Evolutionary conservation across 768 basidiomycete species (phyloP), one percentile per base, ranked within the genome.

Genomic region (Suillus hirtellus): DNA sequence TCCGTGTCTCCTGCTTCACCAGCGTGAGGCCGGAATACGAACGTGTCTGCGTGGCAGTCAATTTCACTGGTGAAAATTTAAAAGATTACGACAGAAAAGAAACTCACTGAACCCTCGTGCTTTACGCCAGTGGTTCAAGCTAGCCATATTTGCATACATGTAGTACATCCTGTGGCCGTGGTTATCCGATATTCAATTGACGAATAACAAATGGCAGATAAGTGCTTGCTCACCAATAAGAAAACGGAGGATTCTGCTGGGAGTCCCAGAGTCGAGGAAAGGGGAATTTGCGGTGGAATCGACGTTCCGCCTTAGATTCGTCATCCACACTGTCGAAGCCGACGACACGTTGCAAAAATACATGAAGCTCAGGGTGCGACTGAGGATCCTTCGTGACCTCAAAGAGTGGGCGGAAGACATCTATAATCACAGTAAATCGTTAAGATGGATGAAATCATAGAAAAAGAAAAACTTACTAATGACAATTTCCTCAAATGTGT

Each of bases 271-370:
- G 79, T 46, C 85, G 83, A 2, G 97, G 96, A 66, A 90, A 93
- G 0, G 96, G 96, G 79, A 92, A 97, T 73, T 97, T 99, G 70
- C 89, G 90, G 72, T 97, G 91, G 52, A 97, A 88, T 34, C 97
- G 81, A 61, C 95, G 81, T 75, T 99, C 97, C 0, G 87, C 81
- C 77, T 98, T 99, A 2, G 93, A 95, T 77, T 99, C 97, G 69
- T 99, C 97, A 68, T 99, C 97, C 24, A 99, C 97, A n/a, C 90
- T 95, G 70, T 99, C 97, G 71, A 99, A 97, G 6, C 97, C 97
- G 59, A 99, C 76, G 7, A 99, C 95, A 6, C 97, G 89, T 75
- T 97, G 95, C 40, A 99, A 79, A 79, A 99, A 96, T 42, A 96
- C 82, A 72, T 99, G 96, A 12, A 99, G 82, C 70, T 99, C 96